These are phyloP conservation scores for Backusella australiensis DNA, from an alignment of 192 early-diverging fungal species.

Conservation along the genomic window DNA sequence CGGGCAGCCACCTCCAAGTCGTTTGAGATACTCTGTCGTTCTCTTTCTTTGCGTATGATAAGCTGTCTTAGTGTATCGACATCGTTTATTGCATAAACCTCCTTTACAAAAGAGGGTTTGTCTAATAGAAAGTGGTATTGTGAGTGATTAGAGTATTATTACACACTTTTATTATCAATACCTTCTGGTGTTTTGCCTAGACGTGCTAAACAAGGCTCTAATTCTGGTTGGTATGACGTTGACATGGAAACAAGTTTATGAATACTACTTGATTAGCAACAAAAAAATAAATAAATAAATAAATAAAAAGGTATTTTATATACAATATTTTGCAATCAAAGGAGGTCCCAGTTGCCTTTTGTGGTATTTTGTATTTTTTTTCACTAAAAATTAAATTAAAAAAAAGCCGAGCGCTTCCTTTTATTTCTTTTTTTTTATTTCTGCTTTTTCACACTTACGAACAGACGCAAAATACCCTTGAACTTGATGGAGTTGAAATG, in stretches of 20 bases:
- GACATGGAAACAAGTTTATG: constrained; percentile 2
- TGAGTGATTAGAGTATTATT: not conserved
- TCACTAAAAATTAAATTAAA: too few species aligned
- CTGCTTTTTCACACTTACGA: not conserved
- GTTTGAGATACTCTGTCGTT: constrained; percentile 45
- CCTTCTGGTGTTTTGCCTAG: constrained; percentile 32
- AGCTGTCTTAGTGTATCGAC: constrained; percentile 40
- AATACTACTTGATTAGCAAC: not conserved
- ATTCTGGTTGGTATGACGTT: constrained; percentile 6
- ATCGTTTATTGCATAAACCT: constrained; percentile 48
- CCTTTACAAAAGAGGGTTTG: constrained; percentile 33
- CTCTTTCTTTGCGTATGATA: constrained; percentile 59
- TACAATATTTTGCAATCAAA: too few species aligned
- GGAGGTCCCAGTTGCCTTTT: too few species aligned
- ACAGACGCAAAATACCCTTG: too few species aligned
- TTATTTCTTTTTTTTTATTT: not conserved
- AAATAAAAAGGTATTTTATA: not conserved
- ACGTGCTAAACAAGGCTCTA: constrained; percentile 34
- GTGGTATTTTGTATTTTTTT: too few species aligned
- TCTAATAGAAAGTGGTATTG: not conserved
- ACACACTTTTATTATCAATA: too few species aligned
- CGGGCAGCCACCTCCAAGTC: constrained; percentile 58
- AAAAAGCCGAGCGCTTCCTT: too few species aligned
- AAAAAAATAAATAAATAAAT: not conserved
- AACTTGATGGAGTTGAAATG: constrained; percentile 18